Base-by-base conservation (phyloP, 345 rosid species). In the Combretum micranthum region DNA sequence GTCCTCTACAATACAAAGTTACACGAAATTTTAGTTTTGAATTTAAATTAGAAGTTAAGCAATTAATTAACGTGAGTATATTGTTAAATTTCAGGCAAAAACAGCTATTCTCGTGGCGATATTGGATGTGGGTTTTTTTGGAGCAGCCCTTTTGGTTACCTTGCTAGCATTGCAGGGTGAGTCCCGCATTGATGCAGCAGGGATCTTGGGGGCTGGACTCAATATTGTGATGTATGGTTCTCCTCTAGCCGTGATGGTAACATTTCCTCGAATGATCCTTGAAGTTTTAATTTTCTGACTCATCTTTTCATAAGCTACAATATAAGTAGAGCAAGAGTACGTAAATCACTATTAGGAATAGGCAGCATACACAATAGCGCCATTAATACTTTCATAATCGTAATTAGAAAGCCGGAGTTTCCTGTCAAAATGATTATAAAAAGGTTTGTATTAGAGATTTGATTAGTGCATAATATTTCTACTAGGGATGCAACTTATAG, bases 161-260 rank as follows among this genome's bases (percentile, higher is more conserved):
- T 56, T 63, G 53, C 39, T 69, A 16, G 80, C 70, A 55, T 64
- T 84, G 74, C 17, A 79, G 18, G 95, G 84, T 53, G 72, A 80
- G 17, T 45, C 58, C 32, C 71, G 86, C 42, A 78, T 81, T 20
- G 68, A 61, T 57, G 85, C 75, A 4, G 65, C 81, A 25, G 95
- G 97, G 11, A 74, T 86, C 61, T 53, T 84, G 56, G 51, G 84
- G 61, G 74, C 85, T 0, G 82, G 72, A n/a, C 85, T 87, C 43
- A 81, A 83, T 61, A 72, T 85, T 26, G 21, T 85, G 54, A 85
- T 83, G 88, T 88, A 88, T 63, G 96, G 75, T 20, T 85, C 96
- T 4, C 96, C 96, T 78, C 77, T 85, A 26, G 82, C 90, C 9
- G 93, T 77, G 37, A 80, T 85, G 80, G 93, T 88, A 77, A 67